Evolutionary conservation across 2,329 filamentous ascomycete species (phyloP), one percentile per base, ranked within the genome.

Genomic region (Alternaria sp.): DNA sequence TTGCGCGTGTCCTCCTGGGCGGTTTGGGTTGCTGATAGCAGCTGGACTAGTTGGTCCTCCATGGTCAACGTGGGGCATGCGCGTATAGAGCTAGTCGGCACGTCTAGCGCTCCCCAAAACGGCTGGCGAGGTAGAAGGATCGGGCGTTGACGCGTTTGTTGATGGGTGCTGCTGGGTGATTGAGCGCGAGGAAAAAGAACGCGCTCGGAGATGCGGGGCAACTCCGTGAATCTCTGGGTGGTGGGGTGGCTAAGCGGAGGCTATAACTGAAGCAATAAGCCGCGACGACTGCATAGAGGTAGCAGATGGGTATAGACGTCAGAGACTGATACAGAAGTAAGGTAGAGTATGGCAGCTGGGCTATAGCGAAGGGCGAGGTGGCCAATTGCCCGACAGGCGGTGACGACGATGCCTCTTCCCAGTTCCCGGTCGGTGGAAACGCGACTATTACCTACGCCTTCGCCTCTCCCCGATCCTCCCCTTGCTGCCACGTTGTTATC

Each of bases 1-100:
- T 92, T 93, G 80, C 95, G 91, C 61, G 91, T 90, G 59, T 83
- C 89, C 79, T 95, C 90, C 62, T 90, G 88, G 64, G 91, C 76
- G 67, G 90, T 90, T 83, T 97, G 93, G 53, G 94, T 97, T 81
- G 93, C 93, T 75, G 91, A 89, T 68, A 99, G 90, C 79, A 98
- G 87, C 81, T 90, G 90, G 73, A 96, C 90, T 81, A 99, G 89
- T 85, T 97, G 90, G 83, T 96, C 91, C 87, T 97, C 94, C 93
- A 97, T 97, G 74, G 62, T 59, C 52, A 61, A 63, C 61, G 68
- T 65, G 67, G 69, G 69, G 68, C 64, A 66, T 65, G 70, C 63
- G 67, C 65, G 69, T 69, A 68, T 60, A 72, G 59, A 66, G 65
- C 69, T 72, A 72, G 69, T 72, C 68, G 65, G 64, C 69, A 63